A percentile compares a stretch with the other conserved stretches of the same genome.
Evolutionary conservation across 441 rosid genomes (phyloP).

Genomic region (Isatis lusitanica): DNA sequence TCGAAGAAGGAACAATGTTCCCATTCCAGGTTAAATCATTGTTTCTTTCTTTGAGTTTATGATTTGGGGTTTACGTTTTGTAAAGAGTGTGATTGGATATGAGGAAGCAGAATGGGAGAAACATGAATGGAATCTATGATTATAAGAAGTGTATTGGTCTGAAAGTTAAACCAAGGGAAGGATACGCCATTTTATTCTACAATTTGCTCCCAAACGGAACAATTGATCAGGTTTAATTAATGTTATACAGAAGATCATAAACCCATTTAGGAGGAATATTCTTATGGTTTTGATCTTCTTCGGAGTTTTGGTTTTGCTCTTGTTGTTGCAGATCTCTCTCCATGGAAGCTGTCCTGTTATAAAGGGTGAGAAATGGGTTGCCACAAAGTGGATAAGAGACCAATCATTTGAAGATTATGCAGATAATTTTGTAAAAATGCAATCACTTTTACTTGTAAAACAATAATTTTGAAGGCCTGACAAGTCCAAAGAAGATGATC

Average conservation of each 20-base stretch:
- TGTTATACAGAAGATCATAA: neutral
- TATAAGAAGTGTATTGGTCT: slow-evolving; percentile 50
- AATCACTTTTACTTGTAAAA: slow-evolving; percentile 12
- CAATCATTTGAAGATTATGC: slow-evolving; percentile 34
- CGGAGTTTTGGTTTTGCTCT: neutral
- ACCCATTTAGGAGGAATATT: neutral
- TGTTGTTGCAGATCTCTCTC: slow-evolving; percentile 51
- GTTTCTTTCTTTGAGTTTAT: neutral
- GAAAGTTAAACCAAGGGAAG: slow-evolving; percentile 60
- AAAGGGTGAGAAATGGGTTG: slow-evolving; percentile 77
- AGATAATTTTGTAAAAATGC: neutral
- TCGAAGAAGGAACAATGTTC: no score
- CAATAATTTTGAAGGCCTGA: neutral
- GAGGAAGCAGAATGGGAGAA: slow-evolving; percentile 21
- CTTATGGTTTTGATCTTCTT: neutral
- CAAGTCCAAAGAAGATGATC: neutral
- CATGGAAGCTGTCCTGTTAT: slow-evolving; percentile 69
- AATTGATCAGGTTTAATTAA: slow-evolving; percentile 57
- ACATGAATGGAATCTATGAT: slow-evolving; percentile 47
- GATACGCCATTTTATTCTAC: slow-evolving; percentile 70
- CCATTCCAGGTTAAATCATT: no score
- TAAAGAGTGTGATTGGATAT: neutral
- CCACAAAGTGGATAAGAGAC: slow-evolving; percentile 75
- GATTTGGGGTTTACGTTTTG: neutral
- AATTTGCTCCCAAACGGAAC: slow-evolving; percentile 58